These are phyloP conservation scores for Talaromyces sp. DNA, from an alignment of 2,329 filamentous ascomycete genomes.

Conservation along the genomic window DNA sequence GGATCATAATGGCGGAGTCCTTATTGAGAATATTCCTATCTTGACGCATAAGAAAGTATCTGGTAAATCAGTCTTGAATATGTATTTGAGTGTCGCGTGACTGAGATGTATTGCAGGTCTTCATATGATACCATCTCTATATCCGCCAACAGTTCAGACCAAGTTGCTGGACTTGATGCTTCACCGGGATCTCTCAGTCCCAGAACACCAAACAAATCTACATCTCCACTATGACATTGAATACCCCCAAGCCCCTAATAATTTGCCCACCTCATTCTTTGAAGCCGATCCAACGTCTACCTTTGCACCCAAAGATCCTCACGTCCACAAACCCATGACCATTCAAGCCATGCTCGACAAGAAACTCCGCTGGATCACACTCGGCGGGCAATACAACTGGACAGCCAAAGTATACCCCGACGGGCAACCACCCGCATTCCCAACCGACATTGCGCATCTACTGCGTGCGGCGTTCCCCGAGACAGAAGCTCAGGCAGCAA, in stretches of 20 bases:
- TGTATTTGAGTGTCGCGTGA: background rate
- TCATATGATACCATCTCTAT: constrained; percentile 68
- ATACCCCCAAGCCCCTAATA: constrained; percentile 48
- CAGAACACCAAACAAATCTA: constrained; percentile 81
- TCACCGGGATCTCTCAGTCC: constrained; percentile 71
- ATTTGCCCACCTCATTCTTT: constrained; percentile 47
- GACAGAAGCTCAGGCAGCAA: constrained; percentile 80
- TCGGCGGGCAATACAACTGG: constrained; percentile 97
- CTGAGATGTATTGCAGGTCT: constrained; percentile 58
- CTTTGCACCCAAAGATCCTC: constrained; percentile 62
- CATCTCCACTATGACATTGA: constrained; percentile 73
- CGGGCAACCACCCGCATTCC: constrained; percentile 67
- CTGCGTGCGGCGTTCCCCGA: constrained; percentile 69
- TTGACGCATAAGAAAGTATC: constrained; percentile 35
- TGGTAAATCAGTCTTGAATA: constrained; percentile 29
- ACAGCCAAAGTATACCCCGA: constrained; percentile 77
- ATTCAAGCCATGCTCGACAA: constrained; percentile 69
- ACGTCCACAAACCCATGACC: constrained; percentile 70
- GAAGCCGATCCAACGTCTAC: constrained; percentile 45
- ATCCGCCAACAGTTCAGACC: constrained; percentile 67
- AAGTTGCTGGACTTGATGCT: constrained; percentile 69
- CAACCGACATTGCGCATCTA: constrained; percentile 66
- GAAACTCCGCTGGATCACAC: constrained; percentile 87
- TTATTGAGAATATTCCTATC: constrained; percentile 32
- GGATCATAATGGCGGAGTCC: constrained; percentile 18